Evolutionary conservation across 2,329 filamentous ascomycete species (phyloP), one percentile per base, ranked within the genome.

Genomic region (Penicillium sp.): DNA sequence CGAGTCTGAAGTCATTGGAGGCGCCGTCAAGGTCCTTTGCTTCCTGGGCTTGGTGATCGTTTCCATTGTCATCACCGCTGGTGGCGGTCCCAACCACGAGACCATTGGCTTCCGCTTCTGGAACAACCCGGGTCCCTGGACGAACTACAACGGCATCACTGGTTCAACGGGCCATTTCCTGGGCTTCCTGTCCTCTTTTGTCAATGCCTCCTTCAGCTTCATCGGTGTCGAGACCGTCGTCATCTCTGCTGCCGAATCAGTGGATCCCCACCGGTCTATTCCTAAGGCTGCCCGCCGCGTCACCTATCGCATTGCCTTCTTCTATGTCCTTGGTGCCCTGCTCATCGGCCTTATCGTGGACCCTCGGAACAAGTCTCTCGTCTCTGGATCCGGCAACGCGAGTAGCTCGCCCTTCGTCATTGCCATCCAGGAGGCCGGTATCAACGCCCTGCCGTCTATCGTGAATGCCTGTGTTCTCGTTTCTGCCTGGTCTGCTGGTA

Each of bases 251-350:
- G 76, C 76, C 5, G 77, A 79, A 64, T 76, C 76, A 0, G 65
- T 73, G 17, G 73, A 76, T 37, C 77, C 77, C 0, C 71, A 76
- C 8, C 69, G 72, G 17, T 71, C 74, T 5, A 78, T 79, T 39
- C 76, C 77, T 17, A 77, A 76, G 58, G 76, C 76, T 22, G 75
- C 75, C 20, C 74, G 75, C 41, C 70, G 76, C n/a, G 74, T 78
- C 10, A 76, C 75, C 28, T 73, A 74, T 49, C 73, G 77, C 7
- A 75, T 79, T 47, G 69, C 69, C 3, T 68, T 76, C 34, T 76
- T 79, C 67, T 79, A 78, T 55, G 57, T 73, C 25, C 68, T 72
- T 17, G 71, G 71, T 38, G 69, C 69, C 0, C 60, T 72, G 4
- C 66, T 72, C 8, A 72, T 73, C 50, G 68, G 69, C 15, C 57